Evolutionary conservation across 176 grass and related monocot species (phyloP).

Genomic region (Melocanna baccifera): DNA sequence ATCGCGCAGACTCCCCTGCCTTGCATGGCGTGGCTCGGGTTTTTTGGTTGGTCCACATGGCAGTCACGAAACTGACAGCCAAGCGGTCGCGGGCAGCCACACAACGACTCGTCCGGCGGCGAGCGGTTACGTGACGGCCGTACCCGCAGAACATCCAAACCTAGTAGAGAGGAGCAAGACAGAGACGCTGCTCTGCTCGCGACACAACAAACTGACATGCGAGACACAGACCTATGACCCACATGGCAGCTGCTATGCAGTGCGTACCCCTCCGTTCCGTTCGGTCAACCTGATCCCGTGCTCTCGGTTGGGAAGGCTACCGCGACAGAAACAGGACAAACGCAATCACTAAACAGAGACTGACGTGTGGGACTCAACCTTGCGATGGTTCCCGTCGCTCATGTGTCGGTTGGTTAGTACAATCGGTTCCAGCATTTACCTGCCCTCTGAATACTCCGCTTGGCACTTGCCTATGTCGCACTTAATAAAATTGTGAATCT

Average conservation of each 20-base stretch:
- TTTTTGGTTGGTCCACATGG: background rate
- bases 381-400: no score
- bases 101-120: background rate
- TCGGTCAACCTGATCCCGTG: background rate
- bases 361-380: background rate
- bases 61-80: background rate
- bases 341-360: background rate
- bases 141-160: constrained; percentile 22
- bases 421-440: background rate
- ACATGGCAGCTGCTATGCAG: background rate
- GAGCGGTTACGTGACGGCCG: constrained; percentile 27
- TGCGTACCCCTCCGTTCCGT: background rate
- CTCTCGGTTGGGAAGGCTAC: background rate
- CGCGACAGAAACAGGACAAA: no score
- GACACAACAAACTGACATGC: background rate
- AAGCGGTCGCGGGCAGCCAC: background rate
- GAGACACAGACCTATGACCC: rapidly evolving
- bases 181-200: background rate
- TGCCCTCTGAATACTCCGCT: background rate
- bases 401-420: background rate
- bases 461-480: background rate
- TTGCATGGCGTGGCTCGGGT: background rate
- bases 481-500: background rate
- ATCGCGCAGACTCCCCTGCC: background rate
- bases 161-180: background rate